Evolutionary conservation across 1,139 yeast species (phyloP).

Genomic region (Candida glucosophila): DNA sequence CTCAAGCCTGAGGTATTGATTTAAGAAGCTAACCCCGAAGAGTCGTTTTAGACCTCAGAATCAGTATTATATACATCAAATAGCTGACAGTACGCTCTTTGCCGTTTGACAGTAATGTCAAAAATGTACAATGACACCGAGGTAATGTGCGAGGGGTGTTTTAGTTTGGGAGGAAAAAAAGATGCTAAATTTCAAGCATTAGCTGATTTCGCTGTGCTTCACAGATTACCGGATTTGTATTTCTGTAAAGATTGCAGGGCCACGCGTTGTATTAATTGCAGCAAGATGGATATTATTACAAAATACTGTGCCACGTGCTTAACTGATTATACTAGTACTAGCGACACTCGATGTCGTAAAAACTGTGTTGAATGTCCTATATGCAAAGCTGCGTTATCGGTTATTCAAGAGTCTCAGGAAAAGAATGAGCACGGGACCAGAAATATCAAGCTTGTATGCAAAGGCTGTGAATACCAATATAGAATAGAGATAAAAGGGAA

Average conservation of each 20-base stretch:
- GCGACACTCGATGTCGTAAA: slow-evolving; percentile 19
- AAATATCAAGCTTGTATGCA: slow-evolving; percentile 25
- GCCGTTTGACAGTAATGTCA: slow-evolving; percentile 7
- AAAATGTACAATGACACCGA: slow-evolving; percentile 5
- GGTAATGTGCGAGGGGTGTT: too few species aligned
- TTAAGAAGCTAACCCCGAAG: too few species aligned
- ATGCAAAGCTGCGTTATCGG: slow-evolving; percentile 20
- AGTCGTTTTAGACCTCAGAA: too few species aligned
- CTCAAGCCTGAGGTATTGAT: too few species aligned
- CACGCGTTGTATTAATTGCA: slow-evolving; percentile 20
- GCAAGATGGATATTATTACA: slow-evolving; percentile 14
- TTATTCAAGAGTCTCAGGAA: slow-evolving; percentile 16
- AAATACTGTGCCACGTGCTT: slow-evolving; percentile 33
- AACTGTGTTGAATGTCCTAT: slow-evolving; percentile 35
- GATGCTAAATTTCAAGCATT: too few species aligned
- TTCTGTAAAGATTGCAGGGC: slow-evolving; percentile 33
- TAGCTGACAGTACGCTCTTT: too few species aligned
- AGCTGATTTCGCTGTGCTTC: too few species aligned
- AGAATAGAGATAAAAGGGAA: slow-evolving; percentile 5
- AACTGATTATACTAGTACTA: slow-evolving; percentile 20
- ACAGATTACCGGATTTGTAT: slow-evolving; percentile 12
- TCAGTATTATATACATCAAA: too few species aligned
- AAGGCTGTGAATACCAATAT: slow-evolving; percentile 21
- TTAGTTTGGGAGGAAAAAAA: too few species aligned
- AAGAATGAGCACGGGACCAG: slow-evolving; percentile 19